Evolutionary conservation across 345 rosid species (phyloP), one percentile per base, ranked within the genome.

Genomic region (Eucalyptus brandiana): DNA sequence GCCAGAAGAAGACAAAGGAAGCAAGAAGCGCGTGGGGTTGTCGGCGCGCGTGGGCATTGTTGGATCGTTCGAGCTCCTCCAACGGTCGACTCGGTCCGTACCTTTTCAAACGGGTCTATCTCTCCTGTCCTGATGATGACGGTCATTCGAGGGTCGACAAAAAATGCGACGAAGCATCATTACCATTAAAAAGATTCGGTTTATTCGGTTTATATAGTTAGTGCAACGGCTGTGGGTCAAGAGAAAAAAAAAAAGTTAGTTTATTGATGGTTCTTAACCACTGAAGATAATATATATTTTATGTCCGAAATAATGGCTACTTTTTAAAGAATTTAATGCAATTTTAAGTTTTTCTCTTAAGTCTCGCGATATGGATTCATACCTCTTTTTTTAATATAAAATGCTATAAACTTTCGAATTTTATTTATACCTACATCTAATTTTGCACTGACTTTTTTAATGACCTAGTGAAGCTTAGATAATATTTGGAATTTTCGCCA

Each of bases 401-500:
- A n/a, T 65, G 21, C 40, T 15, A 3, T 1, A 14, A 7, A n/a
- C 16, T 15, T 15, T 65, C 40, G 11, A 65, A n/a, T 65, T 65
- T 65, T n/a, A 65, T 65, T n/a, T n/a, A 65, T 65, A 7, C 10
- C 10, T 17, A 65, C 19, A n/a, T n/a, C 21, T 4, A 65, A n/a
- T 65, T 65, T n/a, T n/a, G 40, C 21, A n/a, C 1, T 65, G 3
- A 2, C 21, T 7, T 30, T 65, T 65, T 1, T n/a, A n/a, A n/a
- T 65, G 19, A 65, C 76, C 11, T 15, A 9, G 18, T 65, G 40
- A n/a, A 65, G 37, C 34, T 8, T n/a, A n/a, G 2, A n/a, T n/a
- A 65, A 65, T n/a, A 65, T n/a, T 7, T n/a, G 3, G 21, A n/a
- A 65, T n/a, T n/a, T 65, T 16, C 5, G 0, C 15, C 5, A 7